Evolutionary conservation across 768 basidiomycete genomes (phyloP).

Genomic region (Tricholomella constricta): DNA sequence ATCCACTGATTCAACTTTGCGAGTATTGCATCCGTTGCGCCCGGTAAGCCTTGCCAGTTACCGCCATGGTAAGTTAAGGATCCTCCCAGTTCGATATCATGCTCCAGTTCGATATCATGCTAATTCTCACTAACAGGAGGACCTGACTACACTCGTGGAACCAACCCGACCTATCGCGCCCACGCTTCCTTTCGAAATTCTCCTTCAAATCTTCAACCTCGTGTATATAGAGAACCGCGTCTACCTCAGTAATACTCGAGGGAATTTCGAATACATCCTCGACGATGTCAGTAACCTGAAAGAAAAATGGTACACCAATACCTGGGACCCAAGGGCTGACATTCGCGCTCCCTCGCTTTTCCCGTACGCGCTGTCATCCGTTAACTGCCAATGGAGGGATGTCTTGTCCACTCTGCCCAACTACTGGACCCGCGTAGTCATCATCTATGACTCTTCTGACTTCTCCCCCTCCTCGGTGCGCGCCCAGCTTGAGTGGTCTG

Average conservation of each 20-base stretch:
- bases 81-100: too few species aligned
- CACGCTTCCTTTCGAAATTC: slow-evolving; percentile 3
- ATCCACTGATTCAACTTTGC: too few species aligned
- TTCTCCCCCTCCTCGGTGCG: neutral
- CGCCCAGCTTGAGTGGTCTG: neutral
- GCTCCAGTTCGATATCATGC: too few species aligned
- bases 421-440: neutral
- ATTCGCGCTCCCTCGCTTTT: neutral
- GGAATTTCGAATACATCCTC: neutral
- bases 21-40: too few species aligned
- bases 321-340: neutral
- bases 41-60: too few species aligned
- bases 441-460: neutral
- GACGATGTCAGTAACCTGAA: neutral
- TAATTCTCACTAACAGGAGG: too few species aligned
- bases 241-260: neutral
- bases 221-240: neutral
- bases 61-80: too few species aligned
- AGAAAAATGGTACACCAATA: too few species aligned
- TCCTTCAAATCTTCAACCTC: slow-evolving; percentile 4
- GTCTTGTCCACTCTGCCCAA: neutral
- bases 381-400: neutral
- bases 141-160: too few species aligned
- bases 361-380: neutral
- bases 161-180: too few species aligned